Evolutionary conservation across 1,284 basidiomycete species (phyloP), one percentile per base, ranked within the genome.

Genomic region (Leccinum colubrinum): DNA sequence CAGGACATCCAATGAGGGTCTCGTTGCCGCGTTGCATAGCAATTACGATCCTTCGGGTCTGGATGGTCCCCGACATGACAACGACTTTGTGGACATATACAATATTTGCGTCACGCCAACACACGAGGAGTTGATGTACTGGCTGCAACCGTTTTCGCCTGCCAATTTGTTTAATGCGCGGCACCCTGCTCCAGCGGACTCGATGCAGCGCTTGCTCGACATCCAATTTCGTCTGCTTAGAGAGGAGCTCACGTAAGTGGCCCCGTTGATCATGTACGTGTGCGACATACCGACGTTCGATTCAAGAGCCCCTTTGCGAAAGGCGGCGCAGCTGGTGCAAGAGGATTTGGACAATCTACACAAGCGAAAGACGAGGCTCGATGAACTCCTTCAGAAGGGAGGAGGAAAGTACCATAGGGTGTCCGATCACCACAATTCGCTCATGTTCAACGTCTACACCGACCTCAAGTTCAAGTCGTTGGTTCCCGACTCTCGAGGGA

Each of bases 211-310:
- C 11, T 72, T 85, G n/a, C 71, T 90, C 6, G 90, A 91, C 59
- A 80, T 86, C 3, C 87, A 91, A 65, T 91, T 89, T 68, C 82
- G 90, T 33, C 78, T 91, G 0, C 72, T 91, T 46, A 78, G 89
- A 37, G 88, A 89, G 63, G 89, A 91, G 64, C 72, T 89, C 14
- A 84, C 81, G 86, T 86, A 69, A 39, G 83, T 76, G 15, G 30
- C 1, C 11, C 7, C n/a, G 22, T 20, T 20, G 41, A 11, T 15
- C 53, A 4, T 27, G 12, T 48, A 20, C 17, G 56, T 27, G 27
- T 6, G 12, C 7, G 4, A 15, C 27, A 14, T 20, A 51, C 50
- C 15, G 59, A 61, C 5, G 3, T 33, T 56, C 3, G 41, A 56
- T 58, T 55, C 3, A 58, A 86, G 85, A 5, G 82, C 84, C 0